Base-by-base conservation (phyloP, 129 eudicot species). In the Lactuca saligna region DNA sequence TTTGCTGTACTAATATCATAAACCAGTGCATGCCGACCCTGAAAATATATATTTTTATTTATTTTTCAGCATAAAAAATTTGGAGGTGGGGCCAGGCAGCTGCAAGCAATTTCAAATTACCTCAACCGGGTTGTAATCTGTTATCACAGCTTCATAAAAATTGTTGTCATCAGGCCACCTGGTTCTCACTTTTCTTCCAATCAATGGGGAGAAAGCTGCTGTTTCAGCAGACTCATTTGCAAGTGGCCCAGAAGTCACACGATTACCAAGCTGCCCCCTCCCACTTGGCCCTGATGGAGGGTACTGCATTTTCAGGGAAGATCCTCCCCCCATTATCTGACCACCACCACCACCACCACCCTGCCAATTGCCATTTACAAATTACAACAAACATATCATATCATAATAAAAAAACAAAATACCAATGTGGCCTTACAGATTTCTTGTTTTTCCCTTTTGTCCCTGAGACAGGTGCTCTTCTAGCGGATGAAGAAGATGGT, bases 121-220 rank as follows among this genome's bases (percentile, higher is more conserved):
- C 93, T 87, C 84, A 15, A 49, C 74, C 9, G 78, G 82, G 54
- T 86, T 82, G 77, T 70, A 86, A 73, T 88, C 91, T 12, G 91
- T 78, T 69, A 91, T 86, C 13, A 85, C 74, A 50, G 97, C 97
- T 89, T 91, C 96, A 68, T 91, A 91, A 54, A 91, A 91, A 63
- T 78, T 88, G 70, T 91, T 91, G 63, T 91, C 97, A 48, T 84
- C 96, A 7, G 97, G 97, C 97, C 97, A 91, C 57, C 97, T 84
- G 39, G 94, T 88, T 76, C 87, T 75, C 50, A 88, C 94, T 88
- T 82, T 91, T 73, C 81, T 80, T 31, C 97, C 97, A 63, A 91
- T 76, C 51, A 85, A 74, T 25, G 87, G 81, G 51, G 87, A 80
- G 54, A 77, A 70, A 46, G 87, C 64, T 16, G 84, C 75, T 57